Conservation (phyloP, 2,329 filamentous ascomycete species). For the Fusarium decemcellulare region DNA sequence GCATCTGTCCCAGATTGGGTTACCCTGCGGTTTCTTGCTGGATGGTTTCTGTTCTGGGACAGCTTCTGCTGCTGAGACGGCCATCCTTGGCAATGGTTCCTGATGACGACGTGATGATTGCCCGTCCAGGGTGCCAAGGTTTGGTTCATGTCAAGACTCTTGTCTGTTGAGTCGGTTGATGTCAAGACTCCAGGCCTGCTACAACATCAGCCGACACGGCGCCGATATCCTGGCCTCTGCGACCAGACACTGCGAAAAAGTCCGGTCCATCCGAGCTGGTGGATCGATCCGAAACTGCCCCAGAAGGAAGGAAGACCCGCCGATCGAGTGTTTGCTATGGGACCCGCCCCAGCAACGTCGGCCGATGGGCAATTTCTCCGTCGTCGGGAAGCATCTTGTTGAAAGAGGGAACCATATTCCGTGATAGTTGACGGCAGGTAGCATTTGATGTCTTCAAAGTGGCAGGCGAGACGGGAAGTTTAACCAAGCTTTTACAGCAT, state of each 20-base stretch:
- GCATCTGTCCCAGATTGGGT: conserved; percentile 29
- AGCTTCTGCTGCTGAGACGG: neutral
- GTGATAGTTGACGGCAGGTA: too few species aligned
- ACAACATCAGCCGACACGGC: neutral
- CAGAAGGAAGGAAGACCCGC: conserved; percentile 26
- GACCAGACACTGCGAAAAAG: conserved; percentile 9
- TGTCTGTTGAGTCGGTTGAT: conserved; percentile 29
- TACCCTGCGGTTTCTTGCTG: conserved; percentile 16
- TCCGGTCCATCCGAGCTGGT: conserved; percentile 37
- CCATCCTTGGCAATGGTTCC: conserved; percentile 11
- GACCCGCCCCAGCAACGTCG: conserved; percentile 21
- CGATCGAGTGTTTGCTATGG: conserved; percentile 27
- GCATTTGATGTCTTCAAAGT: too few species aligned
- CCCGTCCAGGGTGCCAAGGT: conserved; percentile 20
- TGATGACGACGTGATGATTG: conserved; percentile 38
- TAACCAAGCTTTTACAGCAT: neutral
- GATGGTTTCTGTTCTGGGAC: neutral
- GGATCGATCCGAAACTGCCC: conserved; percentile 31
- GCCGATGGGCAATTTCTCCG: conserved; percentile 22
- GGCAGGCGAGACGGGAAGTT: neutral
- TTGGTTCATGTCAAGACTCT: conserved; percentile 4
- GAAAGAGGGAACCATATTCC: too few species aligned
- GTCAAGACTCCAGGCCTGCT: conserved; percentile 17
- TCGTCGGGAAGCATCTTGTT: too few species aligned
- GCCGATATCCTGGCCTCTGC: neutral